Conservation (phyloP, 2,329 filamentous ascomycete genomes). For the Hymenoscyphus repandus region DNA sequence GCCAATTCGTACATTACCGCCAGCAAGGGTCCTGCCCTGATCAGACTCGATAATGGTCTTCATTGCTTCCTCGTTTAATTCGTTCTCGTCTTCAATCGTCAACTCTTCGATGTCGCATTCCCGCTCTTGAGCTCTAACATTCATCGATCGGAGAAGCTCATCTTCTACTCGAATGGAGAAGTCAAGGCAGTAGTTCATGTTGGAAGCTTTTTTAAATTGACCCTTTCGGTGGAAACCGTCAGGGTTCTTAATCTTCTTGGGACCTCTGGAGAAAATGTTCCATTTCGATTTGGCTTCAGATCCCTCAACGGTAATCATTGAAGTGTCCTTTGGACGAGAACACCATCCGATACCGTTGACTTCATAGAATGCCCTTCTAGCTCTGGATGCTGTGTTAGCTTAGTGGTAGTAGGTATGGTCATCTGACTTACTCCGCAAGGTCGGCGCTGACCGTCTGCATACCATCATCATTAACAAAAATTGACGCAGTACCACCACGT, state of each 20-base stretch:
- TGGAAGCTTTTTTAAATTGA: conserved; percentile 69
- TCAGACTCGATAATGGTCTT: conserved; percentile 44
- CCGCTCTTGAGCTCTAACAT: not conserved
- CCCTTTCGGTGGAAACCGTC: conserved; percentile 48
- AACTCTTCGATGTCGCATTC: conserved; percentile 10
- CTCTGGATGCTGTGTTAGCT: conserved; percentile 41
- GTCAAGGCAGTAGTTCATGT: conserved; percentile 62
- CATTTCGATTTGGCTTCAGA: conserved; percentile 1
- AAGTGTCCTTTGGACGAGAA: conserved; percentile 42
- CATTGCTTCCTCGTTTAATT: conserved; percentile 43
- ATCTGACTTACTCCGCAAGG: conserved; percentile 18
- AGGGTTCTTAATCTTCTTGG: conserved; percentile 13
- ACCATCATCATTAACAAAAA: conserved; percentile 65
- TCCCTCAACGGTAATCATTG: conserved; percentile 1
- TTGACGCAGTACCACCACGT: conserved; percentile 58
- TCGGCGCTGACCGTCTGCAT: conserved; percentile 46
- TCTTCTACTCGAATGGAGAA: conserved; percentile 33
- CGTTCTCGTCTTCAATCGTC: conserved; percentile 36
- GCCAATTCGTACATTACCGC: conserved; percentile 55
- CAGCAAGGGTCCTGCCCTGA: conserved; percentile 50
- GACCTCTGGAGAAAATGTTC: not conserved
- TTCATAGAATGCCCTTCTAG: conserved; percentile 50
- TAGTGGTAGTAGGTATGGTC: conserved; percentile 24
- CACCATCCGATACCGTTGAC: conserved; percentile 53
- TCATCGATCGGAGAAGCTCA: conserved; percentile 36